Percentiles rank a stretch among this genome's conserved stretches.
These are phyloP conservation scores for Diplosphaera chodatii DNA, from an alignment of 139 green algal genomes.

Conservation along the genomic window DNA sequence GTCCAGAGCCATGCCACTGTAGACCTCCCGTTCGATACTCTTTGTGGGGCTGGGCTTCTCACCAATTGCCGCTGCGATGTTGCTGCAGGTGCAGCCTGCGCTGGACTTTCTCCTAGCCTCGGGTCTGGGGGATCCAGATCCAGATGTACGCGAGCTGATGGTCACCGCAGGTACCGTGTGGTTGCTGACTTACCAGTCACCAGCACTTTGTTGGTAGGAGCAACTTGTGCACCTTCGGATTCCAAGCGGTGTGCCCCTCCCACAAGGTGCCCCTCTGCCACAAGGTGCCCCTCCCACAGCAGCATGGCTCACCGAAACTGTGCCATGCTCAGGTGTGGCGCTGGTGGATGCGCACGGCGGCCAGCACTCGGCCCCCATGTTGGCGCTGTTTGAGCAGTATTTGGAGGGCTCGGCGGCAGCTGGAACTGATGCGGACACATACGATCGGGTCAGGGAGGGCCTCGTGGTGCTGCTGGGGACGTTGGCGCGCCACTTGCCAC, in stretches of 20 bases:
- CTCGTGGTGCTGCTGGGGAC: conserved; percentile 90
- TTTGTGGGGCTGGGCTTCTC: no score
- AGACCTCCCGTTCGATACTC: no score
- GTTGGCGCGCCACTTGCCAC: conserved; percentile 71
- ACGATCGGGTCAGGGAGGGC: conserved; percentile 84
- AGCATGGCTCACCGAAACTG: not conserved
- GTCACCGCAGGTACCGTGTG: conserved; percentile 61
- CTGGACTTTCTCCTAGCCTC: conserved; percentile 80
- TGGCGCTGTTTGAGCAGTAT: conserved; percentile 86
- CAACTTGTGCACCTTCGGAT: no score
- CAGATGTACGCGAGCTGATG: conserved; percentile 57
- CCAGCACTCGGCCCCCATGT: conserved; percentile 47
- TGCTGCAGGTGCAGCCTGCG: conserved; percentile 48
- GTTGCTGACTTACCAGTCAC: no score
- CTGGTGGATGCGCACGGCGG: conserved; percentile 72
- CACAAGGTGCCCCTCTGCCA: no score
- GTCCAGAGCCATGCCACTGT: no score
- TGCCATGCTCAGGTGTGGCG: conserved; percentile 39
- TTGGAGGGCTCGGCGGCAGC: conserved; percentile 45
- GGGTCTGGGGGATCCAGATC: conserved; percentile 68
- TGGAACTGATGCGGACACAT: conserved; percentile 46
- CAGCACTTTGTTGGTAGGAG: no score
- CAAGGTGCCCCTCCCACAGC: no score
- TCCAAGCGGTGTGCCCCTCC: no score
- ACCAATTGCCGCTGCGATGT: no score